Evolutionary conservation across 139 green algal genomes (phyloP), one percentile per base, ranked within the genome.

Genomic region (Dunaliella sp.): DNA sequence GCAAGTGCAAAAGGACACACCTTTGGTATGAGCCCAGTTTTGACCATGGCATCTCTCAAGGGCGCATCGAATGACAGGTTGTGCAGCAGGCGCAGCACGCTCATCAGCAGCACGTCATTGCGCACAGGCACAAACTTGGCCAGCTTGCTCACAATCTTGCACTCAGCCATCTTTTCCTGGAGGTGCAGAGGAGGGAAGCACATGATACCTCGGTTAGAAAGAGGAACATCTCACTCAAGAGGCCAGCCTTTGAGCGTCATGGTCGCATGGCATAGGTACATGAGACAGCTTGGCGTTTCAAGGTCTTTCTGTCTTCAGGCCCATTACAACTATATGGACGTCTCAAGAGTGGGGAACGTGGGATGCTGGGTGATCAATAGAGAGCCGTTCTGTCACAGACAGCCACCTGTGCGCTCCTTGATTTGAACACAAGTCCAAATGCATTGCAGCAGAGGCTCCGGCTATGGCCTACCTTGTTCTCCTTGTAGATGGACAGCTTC

Each of bases 61-160:
- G 24, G 76, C 3, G 34, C 59, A 84, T 98, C 96, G 82, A 98
- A 98, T 0, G 93, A 95, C 48, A 98, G 92, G 88, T 98, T 98
- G 92, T 96, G 93, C 86, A 97, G 92, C 85, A 98, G 92, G 7
- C 94, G 90, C 81, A 98, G 93, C 85, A 93, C 88, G 1, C 80
- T 86, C 87, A 94, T 93, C 32, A 97, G 91, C 83, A 95, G 89
- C 73, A 93, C 91, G 38, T 93, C 90, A 76, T 95, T 93, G 57
- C 86, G 83, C 86, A 91, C 92, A 1, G 92, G 92, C 73, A 96
- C 91, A 84, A 95, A 94, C 86, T 90, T 91, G 86, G 87, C 84
- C 33, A 96, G 92, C 88, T 94, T 93, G 79, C 92, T 83, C 80
- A 94, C 90, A 33, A 94, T 89, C 2, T 78, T 38, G 87, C 87